Evolutionary conservation across 2,329 filamentous ascomycete species (phyloP), one percentile per base, ranked within the genome.

Genomic region (Diaporthe ampelina): DNA sequence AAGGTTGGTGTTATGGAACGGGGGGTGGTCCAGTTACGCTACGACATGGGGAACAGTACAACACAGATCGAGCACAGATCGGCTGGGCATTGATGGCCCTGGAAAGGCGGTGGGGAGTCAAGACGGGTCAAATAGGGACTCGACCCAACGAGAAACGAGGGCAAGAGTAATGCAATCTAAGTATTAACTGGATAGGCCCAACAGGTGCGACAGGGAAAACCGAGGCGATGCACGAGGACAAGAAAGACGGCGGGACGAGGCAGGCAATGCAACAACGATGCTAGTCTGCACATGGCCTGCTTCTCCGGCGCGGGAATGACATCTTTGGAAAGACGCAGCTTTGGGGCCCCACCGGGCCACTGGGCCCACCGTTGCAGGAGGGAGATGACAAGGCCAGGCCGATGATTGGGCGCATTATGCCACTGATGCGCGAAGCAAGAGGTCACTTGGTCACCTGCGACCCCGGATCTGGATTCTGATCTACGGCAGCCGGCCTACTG

Each of bases 61-160:
- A 24, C 50, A 45, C 63, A 37, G 63, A 67, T 67, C 45, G 45
- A 52, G 63, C 24, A 32, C 45, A 24, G 29, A 67, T 67, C 29
- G 45, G 63, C 45, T 21, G 21, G 35, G 45, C 29, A 52, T 67
- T 21, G 63, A 50, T 7, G 35, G 63, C 45, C n/a, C 29, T 19
- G 45, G 63, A 67, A 52, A 37, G 32, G 63, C 63, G 63, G 63
- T 67, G 63, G 63, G 37, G 63, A 67, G 63, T 52, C 63, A 37
- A 37, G 63, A 1, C 45, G 35, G 15, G 45, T 35, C 24, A 48
- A 48, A 40, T 1, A 7, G 19, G 26, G 19, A 13, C 13, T 4
- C 61, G 15, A 40, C 29, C 32, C 48, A 35, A 68, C 21, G 29
- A 52, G 21, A 50, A 50, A 26, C 48, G 24, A 24, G 48, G 37